A percentile compares a stretch with the other conserved stretches of the same genome.
Conservation (phyloP, 371 early-diverging fungal genomes). For the Cokeromyces recurvatus region DNA sequence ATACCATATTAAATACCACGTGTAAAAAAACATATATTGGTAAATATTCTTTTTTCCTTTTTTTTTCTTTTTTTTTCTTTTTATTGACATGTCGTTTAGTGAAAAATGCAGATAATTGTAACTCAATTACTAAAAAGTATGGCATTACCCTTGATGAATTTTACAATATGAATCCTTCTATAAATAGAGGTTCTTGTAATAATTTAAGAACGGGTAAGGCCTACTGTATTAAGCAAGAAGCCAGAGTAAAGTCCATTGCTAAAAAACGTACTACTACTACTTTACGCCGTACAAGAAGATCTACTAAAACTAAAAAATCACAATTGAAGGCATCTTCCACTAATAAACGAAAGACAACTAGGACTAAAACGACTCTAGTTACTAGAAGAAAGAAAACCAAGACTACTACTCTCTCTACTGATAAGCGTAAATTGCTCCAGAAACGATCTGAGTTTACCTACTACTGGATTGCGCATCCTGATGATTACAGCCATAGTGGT, state of each 20-base stretch:
- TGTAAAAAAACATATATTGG: conserved; percentile 9
- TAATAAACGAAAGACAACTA: not conserved
- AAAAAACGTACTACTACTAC: conserved; percentile 10
- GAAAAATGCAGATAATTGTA: conserved; percentile 31
- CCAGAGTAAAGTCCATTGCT: conserved; percentile 6
- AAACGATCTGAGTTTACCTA: conserved; percentile 37
- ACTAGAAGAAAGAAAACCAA: not conserved
- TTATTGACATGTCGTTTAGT: no score
- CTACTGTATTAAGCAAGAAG: conserved; percentile 30
- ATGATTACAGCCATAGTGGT: conserved; percentile 26
- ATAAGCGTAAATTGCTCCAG: conserved; percentile 36
- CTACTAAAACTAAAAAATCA: not conserved
- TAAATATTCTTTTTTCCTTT: not conserved
- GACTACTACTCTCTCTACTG: conserved; percentile 2
- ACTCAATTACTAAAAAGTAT: conserved; percentile 26
- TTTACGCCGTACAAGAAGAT: conserved; percentile 7
- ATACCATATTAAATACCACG: conserved; percentile 1
- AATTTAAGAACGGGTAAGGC: conserved; percentile 34
- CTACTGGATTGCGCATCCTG: conserved; percentile 47
- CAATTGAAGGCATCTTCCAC: no score
- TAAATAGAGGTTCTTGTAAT: conserved; percentile 24
- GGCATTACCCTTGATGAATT: conserved; percentile 24
- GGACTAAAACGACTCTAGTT: conserved; percentile 2
- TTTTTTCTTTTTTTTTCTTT: no score
- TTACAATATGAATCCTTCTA: conserved; percentile 29